Conservation (phyloP, 1,284 basidiomycete species). For the Pyrrhoderma noxium region DNA sequence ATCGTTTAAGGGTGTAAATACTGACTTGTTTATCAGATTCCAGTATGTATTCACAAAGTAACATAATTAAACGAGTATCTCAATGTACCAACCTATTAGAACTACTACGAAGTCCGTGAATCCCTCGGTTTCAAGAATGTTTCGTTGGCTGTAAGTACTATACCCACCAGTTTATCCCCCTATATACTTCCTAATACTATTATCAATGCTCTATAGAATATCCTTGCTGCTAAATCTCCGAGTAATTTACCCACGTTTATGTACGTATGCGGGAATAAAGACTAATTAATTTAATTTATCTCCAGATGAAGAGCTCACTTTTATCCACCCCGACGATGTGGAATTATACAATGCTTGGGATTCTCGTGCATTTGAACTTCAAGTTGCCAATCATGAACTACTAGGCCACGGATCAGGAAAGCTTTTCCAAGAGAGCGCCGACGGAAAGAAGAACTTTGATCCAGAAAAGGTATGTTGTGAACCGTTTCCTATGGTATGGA, state of each 20-base stretch:
- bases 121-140: conserved; percentile 80
- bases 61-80: not conserved
- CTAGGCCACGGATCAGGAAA: conserved; percentile 78
- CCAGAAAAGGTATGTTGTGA: conserved; percentile 42
- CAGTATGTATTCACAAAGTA: conserved; percentile 34
- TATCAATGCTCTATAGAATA: conserved; percentile 41
- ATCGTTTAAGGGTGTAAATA: not conserved
- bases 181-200: not conserved
- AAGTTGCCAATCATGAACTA: conserved; percentile 81
- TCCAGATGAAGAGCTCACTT: conserved; percentile 70
- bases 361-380: conserved; percentile 68
- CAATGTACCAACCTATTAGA: conserved; percentile 30
- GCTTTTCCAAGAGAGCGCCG: conserved; percentile 64
- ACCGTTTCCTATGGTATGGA: too few relatives aligned
- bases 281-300: not conserved
- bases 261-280: not conserved
- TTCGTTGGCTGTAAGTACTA: conserved; percentile 54
- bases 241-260: conserved; percentile 33
- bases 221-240: conserved; percentile 78
- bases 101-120: conserved; percentile 77
- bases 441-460: conserved; percentile 77
- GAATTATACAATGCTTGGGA: conserved; percentile 73
- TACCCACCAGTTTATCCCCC: too few relatives aligned
- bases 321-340: conserved; percentile 67
- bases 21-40: conserved; percentile 41